Evolutionary conservation across 768 basidiomycete species (phyloP), one percentile per base, ranked within the genome.

Genomic region (Boletus vermiculosoides): DNA sequence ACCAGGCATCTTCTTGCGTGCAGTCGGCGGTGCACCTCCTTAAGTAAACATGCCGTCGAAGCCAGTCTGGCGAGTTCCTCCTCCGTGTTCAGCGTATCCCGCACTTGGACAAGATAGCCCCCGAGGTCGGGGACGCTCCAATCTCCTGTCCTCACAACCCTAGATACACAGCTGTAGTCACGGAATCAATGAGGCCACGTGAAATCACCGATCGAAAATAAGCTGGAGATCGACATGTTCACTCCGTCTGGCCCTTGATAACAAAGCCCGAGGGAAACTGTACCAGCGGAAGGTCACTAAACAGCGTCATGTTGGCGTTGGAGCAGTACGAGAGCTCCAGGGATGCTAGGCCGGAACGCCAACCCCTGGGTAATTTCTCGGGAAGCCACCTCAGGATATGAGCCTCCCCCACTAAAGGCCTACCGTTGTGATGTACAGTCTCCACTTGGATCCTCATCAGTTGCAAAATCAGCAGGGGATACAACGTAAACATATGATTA

Each of bases 221-320:
- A 97, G 77, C 69, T 98, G 94, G 2, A 98, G 78, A 57, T 98
- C 91, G 8, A 98, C 93, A 60, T 95, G 94, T 67, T 86, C n/a
- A n/a, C n/a, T 92, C 18, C 93, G 83, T 67, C 5, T 77, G 71
- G 1, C 86, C 87, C 67, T 90, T 93, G 61, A 94, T 76, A 0
- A 69, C 52, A 2, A 74, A 63, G 2, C 83, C 84, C 6, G 87
- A 90, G 1, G 91, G 81, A 45, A 97, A 74, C 2, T 76, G 80
- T 7, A 94, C 85, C 42, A 92, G 81, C 0, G 95, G 86, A 28
- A 96, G 77, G 69, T 98, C 95, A n/a, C 83, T 80, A 69, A 99
- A 98, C 16, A 70, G 36, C 2, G 61, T 83, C 45, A 98, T 77
- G 64, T 91, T 85, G 42, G 88, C 92, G 58, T 84, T 92, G 12